Base-by-base conservation (phyloP, 345 rosid genomes). In the Bretschneidera sinensis region DNA sequence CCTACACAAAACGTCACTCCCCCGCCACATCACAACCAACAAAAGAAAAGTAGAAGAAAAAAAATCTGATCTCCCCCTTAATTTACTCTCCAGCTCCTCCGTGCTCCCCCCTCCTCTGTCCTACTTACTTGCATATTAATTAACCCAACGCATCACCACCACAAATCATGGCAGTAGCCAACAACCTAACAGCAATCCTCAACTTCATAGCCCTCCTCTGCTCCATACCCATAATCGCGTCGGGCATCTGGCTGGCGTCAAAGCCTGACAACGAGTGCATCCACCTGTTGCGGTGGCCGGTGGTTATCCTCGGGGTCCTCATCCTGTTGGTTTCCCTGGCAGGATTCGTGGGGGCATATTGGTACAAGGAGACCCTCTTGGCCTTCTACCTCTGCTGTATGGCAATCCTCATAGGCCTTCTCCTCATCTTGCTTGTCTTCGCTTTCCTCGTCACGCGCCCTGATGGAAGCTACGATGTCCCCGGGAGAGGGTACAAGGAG, bases 171-270 rank as follows among this genome's bases (percentile, higher is more conserved):
- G 98, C 81, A 64, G 74, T 82, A 28, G 76, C 95, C 79, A 92
- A 92, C 75, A 92, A 89, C 86, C 65, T 89, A 68, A 92, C 97
- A 23, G 89, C 98, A 58, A 56, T 81, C 45, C 85, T 92, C 10
- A 92, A 92, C 80, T 81, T 89, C 73, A 67, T 87, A 28, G 97
- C 95, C 58, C 55, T 92, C 43, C 85, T 89, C 45, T 89, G 95
- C 64, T 92, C 98, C 10, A 79, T 92, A 74, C 98, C 95, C 16
- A 85, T 92, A 50, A 87, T 91, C 51, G 81, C 87, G 58, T 60
- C 98, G 43, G 98, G 98, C 13, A 82, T 87, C 66, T 89, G 98
- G 98, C 78, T 92, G 1, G 91, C 95, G 51, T 83, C 90, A 56
- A 85, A 87, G 34, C 85, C 91, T 4, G 96, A 89, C 76, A 85